Evolutionary conservation across 192 early-diverging fungal genomes (phyloP).

Genomic region (Entomortierella lignicola): DNA sequence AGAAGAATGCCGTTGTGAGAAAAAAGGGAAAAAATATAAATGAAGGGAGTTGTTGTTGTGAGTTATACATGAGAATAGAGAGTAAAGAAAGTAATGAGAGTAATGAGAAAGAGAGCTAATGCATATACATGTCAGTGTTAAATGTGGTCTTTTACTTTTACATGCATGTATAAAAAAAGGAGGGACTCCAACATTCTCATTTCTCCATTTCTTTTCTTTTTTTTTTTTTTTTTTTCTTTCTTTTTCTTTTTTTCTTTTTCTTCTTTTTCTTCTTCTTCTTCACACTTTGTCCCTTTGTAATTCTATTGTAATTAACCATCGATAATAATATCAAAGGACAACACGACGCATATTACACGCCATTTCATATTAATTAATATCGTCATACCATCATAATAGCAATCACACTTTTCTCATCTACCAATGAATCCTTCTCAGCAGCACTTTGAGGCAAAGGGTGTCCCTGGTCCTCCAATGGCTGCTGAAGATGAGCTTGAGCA

Average conservation of each 20-base stretch:
- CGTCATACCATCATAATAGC: background rate
- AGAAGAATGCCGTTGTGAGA: too few species aligned
- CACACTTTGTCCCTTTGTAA: background rate
- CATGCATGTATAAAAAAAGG: too few species aligned
- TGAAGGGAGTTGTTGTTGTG: too few species aligned
- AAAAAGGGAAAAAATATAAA: too few species aligned
- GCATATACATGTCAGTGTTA: too few species aligned
- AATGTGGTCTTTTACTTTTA: too few species aligned
- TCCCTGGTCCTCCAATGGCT: background rate
- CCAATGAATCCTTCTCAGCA: conserved; percentile 28
- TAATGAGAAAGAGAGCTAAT: too few species aligned
- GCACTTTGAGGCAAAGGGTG: conserved; percentile 13
- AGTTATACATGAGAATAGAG: too few species aligned
- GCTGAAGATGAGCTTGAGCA: conserved; percentile 22
- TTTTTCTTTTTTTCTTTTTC: background rate
- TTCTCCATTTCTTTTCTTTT: background rate
- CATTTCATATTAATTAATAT: background rate
- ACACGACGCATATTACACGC: too few species aligned
- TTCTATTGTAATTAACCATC: background rate
- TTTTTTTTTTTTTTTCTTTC: background rate
- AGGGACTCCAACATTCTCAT: too few species aligned
- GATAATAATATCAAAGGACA: too few species aligned
- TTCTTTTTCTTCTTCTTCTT: background rate
- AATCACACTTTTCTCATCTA: background rate
- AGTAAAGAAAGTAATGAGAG: too few species aligned